Evolutionary conservation across 2,329 filamentous ascomycete genomes (phyloP).

Genomic region (Dactylonectria estremocensis): DNA sequence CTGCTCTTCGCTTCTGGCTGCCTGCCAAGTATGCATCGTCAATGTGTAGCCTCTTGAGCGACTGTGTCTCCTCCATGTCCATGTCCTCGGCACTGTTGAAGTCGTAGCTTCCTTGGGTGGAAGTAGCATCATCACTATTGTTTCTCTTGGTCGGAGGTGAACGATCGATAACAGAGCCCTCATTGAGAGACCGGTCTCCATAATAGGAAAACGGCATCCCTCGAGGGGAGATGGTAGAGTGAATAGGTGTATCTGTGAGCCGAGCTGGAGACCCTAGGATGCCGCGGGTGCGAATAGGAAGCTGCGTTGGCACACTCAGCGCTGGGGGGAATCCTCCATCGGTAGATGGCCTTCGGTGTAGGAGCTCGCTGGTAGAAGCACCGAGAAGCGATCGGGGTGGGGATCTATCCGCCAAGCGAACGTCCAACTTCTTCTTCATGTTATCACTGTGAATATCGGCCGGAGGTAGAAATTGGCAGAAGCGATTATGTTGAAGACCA

Average conservation of each 20-base stretch:
- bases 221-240: conserved; percentile 65
- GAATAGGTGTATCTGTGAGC: conserved; percentile 62
- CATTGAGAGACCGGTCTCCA: conserved; percentile 60
- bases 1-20: conserved; percentile 70
- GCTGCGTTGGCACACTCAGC: conserved; percentile 62
- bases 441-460: conserved; percentile 65
- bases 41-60: conserved; percentile 65
- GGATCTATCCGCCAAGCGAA: conserved; percentile 62
- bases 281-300: conserved; percentile 57
- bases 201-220: conserved; percentile 59
- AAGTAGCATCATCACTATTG: conserved; percentile 68
- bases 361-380: conserved; percentile 58
- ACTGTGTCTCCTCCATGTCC: conserved; percentile 67
- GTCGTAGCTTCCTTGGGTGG: conserved; percentile 62
- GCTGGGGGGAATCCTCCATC: conserved; percentile 59
- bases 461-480: conserved; percentile 60
- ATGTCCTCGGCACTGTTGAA: conserved; percentile 57
- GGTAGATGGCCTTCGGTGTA: conserved; percentile 54
- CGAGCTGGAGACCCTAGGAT: conserved; percentile 62
- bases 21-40: conserved; percentile 61
- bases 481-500: conserved; percentile 66
- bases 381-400: conserved; percentile 62
- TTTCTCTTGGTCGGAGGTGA: conserved; percentile 64
- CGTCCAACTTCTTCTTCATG: conserved; percentile 70
- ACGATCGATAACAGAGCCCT: conserved; percentile 62